These are phyloP conservation scores for Ochromonas danica DNA, from an alignment of 108 stramenopile species.

Conservation along the genomic window DNA sequence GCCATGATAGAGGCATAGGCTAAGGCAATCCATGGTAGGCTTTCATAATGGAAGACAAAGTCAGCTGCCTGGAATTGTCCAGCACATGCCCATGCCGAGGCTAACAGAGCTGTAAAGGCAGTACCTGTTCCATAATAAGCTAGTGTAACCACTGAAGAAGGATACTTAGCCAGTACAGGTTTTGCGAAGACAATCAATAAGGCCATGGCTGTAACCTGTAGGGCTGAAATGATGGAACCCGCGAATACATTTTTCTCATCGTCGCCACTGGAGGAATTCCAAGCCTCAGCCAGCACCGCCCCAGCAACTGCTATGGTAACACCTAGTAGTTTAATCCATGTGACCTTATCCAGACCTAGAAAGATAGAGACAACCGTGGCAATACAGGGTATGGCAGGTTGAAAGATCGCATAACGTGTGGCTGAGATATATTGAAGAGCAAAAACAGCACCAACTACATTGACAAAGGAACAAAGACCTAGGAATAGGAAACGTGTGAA, in stretches of 20 bases:
- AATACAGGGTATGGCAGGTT: slow-evolving; percentile 51
- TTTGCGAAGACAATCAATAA: slow-evolving; percentile 47
- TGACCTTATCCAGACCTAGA: slow-evolving; percentile 41
- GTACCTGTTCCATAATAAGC: slow-evolving; percentile 53
- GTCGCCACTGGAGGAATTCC: not conserved
- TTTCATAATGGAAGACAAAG: not conserved
- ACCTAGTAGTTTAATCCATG: slow-evolving; percentile 40
- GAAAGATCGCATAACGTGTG: slow-evolving; percentile 42
- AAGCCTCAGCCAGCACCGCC: slow-evolving; percentile 44
- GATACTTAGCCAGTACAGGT: slow-evolving; percentile 42
- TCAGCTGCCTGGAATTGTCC: not conserved
- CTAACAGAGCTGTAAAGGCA: slow-evolving; percentile 34
- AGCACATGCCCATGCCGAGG: slow-evolving; percentile 11
- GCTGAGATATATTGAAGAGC: slow-evolving; percentile 39
- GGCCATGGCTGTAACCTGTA: slow-evolving; percentile 47
- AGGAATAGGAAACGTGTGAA: slow-evolving; percentile 35
- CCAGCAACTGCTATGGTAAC: slow-evolving; percentile 42
- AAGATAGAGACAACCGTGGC: slow-evolving; percentile 48
- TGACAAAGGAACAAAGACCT: slow-evolving; percentile 46
- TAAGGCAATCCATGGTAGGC: slow-evolving; percentile 49
- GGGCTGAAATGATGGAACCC: slow-evolving; percentile 12
- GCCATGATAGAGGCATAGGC: slow-evolving; percentile 44
- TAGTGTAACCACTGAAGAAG: slow-evolving; percentile 43
- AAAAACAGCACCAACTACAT: slow-evolving; percentile 47
- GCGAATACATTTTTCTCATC: not conserved